Base-by-base conservation (phyloP, 2,329 filamentous ascomycete species). In the Cercospora berteroae region DNA sequence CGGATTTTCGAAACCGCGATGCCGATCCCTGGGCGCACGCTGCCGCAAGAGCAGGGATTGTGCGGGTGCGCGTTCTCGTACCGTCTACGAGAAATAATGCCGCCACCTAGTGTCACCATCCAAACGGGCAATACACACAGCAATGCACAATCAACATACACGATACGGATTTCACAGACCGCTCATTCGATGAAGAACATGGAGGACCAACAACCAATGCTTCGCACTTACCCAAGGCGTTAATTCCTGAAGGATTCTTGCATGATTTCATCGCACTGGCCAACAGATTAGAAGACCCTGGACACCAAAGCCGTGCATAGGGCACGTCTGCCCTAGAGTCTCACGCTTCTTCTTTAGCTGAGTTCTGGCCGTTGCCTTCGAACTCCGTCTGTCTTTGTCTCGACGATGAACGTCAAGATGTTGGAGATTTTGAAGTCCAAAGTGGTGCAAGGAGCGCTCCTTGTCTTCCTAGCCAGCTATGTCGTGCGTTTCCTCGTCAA, bases 391-490 rank as follows among this genome's bases (percentile, higher is more conserved):
- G 42, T 18, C 7, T 48, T 50, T 50, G 44, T 50, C 52, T 56
- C 6, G 52, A 56, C 52, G 5, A 55, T 16, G 61, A 56, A 39
- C 12, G 13, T 23, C 9, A 64, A 36, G 9, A 67, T 67, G 65
- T 44, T 56, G 12, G 31, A 64, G 31, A 20, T 67, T 6, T 33
- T 64, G 5, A 13, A 63, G 29, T 63, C 55, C 20, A 36, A n/a
- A n/a, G 42, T 60, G 27, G 9, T 60, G 13, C 48, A 58, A 13
- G 56, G 52, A 44, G 65, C 60, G 12, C 13, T 67, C 2, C 36
- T 60, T 12, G 56, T 55, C 5, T 55, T 67, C 25, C 5, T 59
- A 12, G 18, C 56, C 7, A 55, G 50, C 16, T 67, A 67, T 29
- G 20, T 64, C 3, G 39, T 52, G 20, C 60, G 39, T 5, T 63